These are phyloP conservation scores for Metarhizium album DNA, from an alignment of 2,329 filamentous ascomycete genomes.

Conservation along the genomic window DNA sequence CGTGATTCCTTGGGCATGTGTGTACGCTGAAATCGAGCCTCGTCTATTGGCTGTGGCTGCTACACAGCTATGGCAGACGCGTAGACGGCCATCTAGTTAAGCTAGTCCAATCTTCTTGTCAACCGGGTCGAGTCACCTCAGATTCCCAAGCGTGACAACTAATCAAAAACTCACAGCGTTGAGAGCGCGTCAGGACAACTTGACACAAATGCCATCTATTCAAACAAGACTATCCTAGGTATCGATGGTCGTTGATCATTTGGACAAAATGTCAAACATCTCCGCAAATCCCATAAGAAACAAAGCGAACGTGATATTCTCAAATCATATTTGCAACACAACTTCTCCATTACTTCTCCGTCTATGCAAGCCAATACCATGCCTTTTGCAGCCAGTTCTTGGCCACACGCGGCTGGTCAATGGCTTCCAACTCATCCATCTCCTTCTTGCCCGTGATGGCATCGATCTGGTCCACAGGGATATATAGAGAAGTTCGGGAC, in stretches of 20 bases:
- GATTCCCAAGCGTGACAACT: not conserved
- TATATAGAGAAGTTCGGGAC: slow-evolving; percentile 32
- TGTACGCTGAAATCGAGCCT: no score
- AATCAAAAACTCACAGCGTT: not conserved
- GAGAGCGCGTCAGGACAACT: not conserved
- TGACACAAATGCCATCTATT: not conserved
- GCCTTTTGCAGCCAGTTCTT: slow-evolving; percentile 40
- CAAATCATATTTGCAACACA: not conserved
- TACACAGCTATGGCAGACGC: no score
- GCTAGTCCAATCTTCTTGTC: no score
- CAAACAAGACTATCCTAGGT: not conserved
- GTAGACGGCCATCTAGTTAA: no score
- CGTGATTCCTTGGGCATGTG: no score
- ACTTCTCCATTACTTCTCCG: not conserved
- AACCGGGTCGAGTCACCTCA: no score
- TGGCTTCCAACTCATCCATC: slow-evolving; percentile 46
- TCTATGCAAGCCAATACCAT: slow-evolving; percentile 46
- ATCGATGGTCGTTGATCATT: slow-evolving; percentile 4
- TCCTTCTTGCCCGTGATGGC: slow-evolving; percentile 47
- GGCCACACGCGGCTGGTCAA: slow-evolving; percentile 34
- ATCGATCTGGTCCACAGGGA: slow-evolving; percentile 40
- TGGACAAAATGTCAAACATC: not conserved
- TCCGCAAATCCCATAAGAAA: not conserved
- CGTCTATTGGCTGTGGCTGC: no score
- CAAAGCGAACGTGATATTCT: not conserved